Evolutionary conservation across 148 eudicot species (phyloP).

Genomic region (Pharnaceum exiguum): DNA sequence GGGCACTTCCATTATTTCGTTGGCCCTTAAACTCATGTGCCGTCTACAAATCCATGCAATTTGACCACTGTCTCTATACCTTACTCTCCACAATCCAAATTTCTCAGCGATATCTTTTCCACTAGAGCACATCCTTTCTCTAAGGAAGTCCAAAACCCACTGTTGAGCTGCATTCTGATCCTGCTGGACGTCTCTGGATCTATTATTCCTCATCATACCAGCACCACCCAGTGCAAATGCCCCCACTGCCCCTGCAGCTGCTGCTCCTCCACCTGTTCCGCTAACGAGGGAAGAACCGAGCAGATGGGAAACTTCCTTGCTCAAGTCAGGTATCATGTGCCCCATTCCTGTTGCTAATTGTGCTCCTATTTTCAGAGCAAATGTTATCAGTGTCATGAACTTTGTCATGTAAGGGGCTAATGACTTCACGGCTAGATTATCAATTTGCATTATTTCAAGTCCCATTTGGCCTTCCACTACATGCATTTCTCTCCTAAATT

Average conservation of each 20-base stretch:
- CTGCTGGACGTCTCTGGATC: conserved; percentile 60
- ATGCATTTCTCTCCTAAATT: conserved; percentile 78
- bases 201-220: conserved; percentile 26
- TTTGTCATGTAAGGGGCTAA: conserved; percentile 84
- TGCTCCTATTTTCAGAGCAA: conserved; percentile 87
- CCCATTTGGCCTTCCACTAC: conserved; percentile 93
- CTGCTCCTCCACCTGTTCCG: conserved; percentile 73
- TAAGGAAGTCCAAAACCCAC: conserved; percentile 84
- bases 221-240: conserved; percentile 34
- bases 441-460: conserved; percentile 81
- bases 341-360: conserved; percentile 92
- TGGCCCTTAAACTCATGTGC: conserved; percentile 61
- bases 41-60: conserved; percentile 91
- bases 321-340: conserved; percentile 78
- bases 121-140: conserved; percentile 62
- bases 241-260: conserved; percentile 58
- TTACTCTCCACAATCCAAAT: conserved; percentile 90
- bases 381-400: conserved; percentile 83
- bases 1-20: conserved; percentile 73
- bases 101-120: conserved; percentile 93
- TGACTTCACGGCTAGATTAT: conserved; percentile 58
- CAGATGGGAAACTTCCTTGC: conserved; percentile 73
- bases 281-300: conserved; percentile 45
- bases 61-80: conserved; percentile 76
- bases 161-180: conserved; percentile 86